Conservation (phyloP, 257 asterid genomes). For the Ligustrum vulgare region DNA sequence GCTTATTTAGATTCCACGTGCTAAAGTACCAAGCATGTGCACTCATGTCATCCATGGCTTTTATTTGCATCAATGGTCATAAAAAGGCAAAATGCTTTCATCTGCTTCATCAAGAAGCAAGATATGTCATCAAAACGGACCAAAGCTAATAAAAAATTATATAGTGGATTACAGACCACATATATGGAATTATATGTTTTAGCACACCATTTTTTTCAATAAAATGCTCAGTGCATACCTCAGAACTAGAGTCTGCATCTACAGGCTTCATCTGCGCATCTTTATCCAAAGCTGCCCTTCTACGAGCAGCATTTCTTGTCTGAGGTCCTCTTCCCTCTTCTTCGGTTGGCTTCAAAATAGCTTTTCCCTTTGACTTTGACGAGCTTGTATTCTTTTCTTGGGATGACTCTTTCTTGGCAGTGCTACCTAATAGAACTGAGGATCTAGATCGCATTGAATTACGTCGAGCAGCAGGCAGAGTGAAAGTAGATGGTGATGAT, state of each 20-base stretch:
- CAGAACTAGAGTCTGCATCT: constrained; percentile 81
- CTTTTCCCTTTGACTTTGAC: constrained; percentile 87
- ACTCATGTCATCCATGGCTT: neutral
- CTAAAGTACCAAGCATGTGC: neutral
- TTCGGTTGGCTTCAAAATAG: constrained; percentile 67
- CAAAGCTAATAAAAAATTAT: neutral
- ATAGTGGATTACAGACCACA: neutral
- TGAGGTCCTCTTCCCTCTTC: constrained; percentile 88
- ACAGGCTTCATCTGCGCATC: constrained; percentile 69
- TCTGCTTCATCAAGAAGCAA: neutral
- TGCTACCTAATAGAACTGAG: constrained; percentile 57
- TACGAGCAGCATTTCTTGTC: constrained; percentile 81
- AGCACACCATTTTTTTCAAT: neutral
- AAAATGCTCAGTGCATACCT: constrained; percentile 47
- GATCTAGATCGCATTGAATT: constrained; percentile 79
- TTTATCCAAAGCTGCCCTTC: constrained; percentile 82
- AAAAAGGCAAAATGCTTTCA: neutral
- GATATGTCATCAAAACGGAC: neutral
- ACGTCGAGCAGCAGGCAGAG: constrained; percentile 65
- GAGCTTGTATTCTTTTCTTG: constrained; percentile 61
- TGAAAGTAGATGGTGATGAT: constrained; percentile 56
- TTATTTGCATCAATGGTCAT: neutral
- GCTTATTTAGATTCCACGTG: neutral
- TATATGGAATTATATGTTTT: neutral
- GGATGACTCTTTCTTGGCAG: constrained; percentile 56